Evolutionary conservation across 768 basidiomycete genomes (phyloP), one percentile per base, ranked within the genome.

Genomic region (Podaxis mareebaensis): DNA sequence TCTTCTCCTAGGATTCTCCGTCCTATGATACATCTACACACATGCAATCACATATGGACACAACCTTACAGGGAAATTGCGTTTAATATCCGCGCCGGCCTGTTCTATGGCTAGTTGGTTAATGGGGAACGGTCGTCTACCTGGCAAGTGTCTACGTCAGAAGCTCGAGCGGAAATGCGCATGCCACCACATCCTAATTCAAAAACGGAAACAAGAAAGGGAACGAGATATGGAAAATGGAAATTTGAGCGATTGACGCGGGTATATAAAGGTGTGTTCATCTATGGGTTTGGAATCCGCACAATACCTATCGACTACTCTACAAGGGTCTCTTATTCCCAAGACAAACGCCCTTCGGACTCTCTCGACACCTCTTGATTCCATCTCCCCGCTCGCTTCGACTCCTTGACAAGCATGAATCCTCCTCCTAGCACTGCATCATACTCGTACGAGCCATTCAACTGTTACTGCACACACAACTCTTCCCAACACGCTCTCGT

Each of bases 381-480:
- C 22, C n/a, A 12, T 39, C 39, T 26, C 15, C 36, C 3, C 48
- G 15, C 56, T 30, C 17, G 13, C 22, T 39, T 33, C 8, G 8
- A n/a, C 49, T 40, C n/a, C 42, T 46, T 17, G 44, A 22, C 17
- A 28, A 38, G 20, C 33, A 67, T 58, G 58, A 55, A 51, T 30
- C n/a, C 61, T 44, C 20, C 57, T 28, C 15, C 20, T 30, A 58
- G 33, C 38, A 46, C 53, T 24, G 7, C 53, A 15, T 59, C 49
- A 10, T 74, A 70, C 61, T 60, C 68, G 20, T 62, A 49, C 54
- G 61, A 62, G 13, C 61, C 61, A 11, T 62, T 62, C 54, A 62
- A 17, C 36, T 62, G 61, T 36, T 57, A 57, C 28, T 74, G 73
- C 64, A 53, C 54, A 11, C 72, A 74, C 44, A 54, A 39, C 26